Conservation (phyloP, 768 basidiomycete genomes). For the Cystobasidium tubakii region DNA sequence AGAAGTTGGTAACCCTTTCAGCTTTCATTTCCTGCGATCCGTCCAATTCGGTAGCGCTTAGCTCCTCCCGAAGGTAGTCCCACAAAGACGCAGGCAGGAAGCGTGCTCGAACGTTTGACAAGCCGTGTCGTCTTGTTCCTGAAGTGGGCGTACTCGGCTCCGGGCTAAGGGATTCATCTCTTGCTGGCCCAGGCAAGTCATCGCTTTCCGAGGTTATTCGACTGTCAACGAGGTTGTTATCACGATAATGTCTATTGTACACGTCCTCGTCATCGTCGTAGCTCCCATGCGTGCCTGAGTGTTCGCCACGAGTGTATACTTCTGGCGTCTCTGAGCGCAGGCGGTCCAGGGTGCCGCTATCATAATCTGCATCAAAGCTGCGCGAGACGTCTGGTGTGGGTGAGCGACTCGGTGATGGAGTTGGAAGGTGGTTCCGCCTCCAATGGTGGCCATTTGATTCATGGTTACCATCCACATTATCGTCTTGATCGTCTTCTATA, state of each 20-base stretch:
- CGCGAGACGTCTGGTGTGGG: conserved; percentile 5
- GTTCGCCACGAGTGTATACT: conserved; percentile 10
- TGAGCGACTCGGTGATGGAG: conserved; percentile 15
- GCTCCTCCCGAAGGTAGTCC: conserved; percentile 84
- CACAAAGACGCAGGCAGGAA: conserved; percentile 68
- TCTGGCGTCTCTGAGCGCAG: conserved; percentile 18
- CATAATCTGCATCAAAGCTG: neutral
- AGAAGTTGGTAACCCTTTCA: conserved; percentile 93
- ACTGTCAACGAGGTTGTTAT: neutral
- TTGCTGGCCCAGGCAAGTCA: neutral
- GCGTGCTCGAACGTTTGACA: neutral
- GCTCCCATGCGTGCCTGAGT: neutral
- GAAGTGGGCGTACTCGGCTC: neutral
- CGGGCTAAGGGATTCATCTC: neutral
- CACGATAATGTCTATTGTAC: too few species aligned
- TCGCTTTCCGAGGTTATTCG: neutral
- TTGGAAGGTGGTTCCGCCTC: conserved; percentile 15
- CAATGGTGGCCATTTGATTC: neutral
- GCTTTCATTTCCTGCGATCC: conserved; percentile 78
- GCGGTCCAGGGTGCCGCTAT: too few species aligned
- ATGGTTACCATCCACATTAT: neutral
- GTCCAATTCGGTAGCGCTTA: conserved; percentile 83
- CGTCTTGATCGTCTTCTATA: conserved; percentile 1
- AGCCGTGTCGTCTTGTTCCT: neutral
- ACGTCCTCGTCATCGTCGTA: neutral